These are phyloP conservation scores for Coniophora puteana DNA, from an alignment of 1,284 basidiomycete genomes.

Conservation along the genomic window DNA sequence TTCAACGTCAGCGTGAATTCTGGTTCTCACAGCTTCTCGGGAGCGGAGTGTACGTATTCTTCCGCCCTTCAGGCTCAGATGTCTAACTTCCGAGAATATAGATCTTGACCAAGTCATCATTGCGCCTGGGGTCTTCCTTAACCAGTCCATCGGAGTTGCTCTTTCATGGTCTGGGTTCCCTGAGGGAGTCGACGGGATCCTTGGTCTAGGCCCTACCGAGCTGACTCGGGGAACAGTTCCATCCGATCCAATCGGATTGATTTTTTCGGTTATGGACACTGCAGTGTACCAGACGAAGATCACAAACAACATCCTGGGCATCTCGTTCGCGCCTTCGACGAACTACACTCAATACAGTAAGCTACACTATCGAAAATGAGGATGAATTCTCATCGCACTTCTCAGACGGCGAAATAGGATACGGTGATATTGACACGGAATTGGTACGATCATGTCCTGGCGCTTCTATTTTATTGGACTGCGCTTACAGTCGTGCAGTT, in stretches of 20 bases:
- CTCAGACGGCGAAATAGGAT: not conserved
- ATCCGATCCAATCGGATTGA: not conserved
- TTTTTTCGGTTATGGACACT: not conserved
- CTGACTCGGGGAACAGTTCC: not conserved
- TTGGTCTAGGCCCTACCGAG: not conserved
- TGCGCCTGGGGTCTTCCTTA: not conserved
- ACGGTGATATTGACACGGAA: not conserved
- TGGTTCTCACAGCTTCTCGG: not conserved
- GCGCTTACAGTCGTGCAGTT: too few relatives aligned
- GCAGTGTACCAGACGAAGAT: not conserved
- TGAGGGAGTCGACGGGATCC: slow-evolving; percentile 1
- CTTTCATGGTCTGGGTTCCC: not conserved
- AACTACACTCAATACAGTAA: not conserved
- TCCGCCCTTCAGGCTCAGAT: not conserved
- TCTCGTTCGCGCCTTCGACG: not conserved
- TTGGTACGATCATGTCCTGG: not conserved
- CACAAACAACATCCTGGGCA: not conserved
- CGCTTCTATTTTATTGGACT: too few relatives aligned
- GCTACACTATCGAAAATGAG: not conserved
- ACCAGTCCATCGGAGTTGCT: not conserved
- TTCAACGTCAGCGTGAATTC: not conserved
- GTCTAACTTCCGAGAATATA: not conserved
- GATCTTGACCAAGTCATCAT: not conserved
- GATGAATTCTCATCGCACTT: not conserved
- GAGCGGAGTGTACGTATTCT: not conserved